Conservation (phyloP, 2,329 filamentous ascomycete genomes). For the Thelonectria discophora region DNA sequence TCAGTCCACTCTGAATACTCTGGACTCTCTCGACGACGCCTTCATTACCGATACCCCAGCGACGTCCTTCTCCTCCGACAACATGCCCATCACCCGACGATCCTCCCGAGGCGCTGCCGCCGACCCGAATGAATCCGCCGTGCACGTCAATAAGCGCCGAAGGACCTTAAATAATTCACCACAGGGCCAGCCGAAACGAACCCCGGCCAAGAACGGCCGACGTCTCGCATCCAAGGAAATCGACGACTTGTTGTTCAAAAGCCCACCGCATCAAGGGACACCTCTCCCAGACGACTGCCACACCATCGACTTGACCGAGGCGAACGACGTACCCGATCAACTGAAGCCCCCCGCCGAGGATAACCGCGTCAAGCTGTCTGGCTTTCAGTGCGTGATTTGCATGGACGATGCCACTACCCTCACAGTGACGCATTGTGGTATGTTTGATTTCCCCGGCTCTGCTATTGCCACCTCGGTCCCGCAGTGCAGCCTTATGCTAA, state of each 20-base stretch:
- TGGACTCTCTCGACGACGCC: slow-evolving; percentile 44
- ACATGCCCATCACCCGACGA: slow-evolving; percentile 41
- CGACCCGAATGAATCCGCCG: slow-evolving; percentile 21
- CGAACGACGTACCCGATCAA: slow-evolving; percentile 55
- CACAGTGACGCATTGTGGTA: slow-evolving; percentile 74
- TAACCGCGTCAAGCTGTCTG: slow-evolving; percentile 60
- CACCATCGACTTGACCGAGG: slow-evolving; percentile 51
- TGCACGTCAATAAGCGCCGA: slow-evolving; percentile 41
- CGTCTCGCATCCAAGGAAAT: slow-evolving; percentile 26
- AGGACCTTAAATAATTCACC: slow-evolving; percentile 31
- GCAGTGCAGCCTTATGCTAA: slow-evolving; percentile 26
- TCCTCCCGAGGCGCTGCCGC: slow-evolving; percentile 28
- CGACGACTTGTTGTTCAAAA: slow-evolving; percentile 45
- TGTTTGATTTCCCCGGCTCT: slow-evolving; percentile 39
- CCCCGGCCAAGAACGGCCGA: slow-evolving; percentile 13
- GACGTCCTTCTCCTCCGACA: slow-evolving; percentile 44
- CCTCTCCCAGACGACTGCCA: slow-evolving; percentile 38
- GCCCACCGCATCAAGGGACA: slow-evolving; percentile 26
- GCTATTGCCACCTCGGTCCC: not conserved
- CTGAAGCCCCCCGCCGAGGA: slow-evolving; percentile 57
- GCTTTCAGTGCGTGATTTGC: slow-evolving; percentile 73
- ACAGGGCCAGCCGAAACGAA: slow-evolving; percentile 17
- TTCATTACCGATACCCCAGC: slow-evolving; percentile 38
- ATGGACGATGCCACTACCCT: slow-evolving; percentile 68
- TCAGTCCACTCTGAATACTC: slow-evolving; percentile 39